Base-by-base conservation (phyloP, 768 basidiomycete genomes). In the Leccinum longicurvipes region DNA sequence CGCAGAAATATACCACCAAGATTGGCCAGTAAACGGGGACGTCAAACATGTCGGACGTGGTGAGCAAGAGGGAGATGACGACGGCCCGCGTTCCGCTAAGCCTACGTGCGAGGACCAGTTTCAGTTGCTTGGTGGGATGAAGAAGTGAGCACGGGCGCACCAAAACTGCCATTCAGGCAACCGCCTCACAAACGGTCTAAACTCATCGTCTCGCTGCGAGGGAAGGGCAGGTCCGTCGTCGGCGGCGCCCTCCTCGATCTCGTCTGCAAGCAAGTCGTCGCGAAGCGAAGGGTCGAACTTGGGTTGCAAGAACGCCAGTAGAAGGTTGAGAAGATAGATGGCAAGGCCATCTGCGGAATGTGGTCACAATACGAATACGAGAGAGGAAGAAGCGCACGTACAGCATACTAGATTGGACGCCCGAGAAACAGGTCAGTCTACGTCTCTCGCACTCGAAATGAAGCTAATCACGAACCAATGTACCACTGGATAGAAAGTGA, bases 11-110 rank as follows among this genome's bases (percentile, higher is more conserved):
- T 55, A 98, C 78, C 63, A 98, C 86, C 53, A 99, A 84, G 72
- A 99, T 98, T 8, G 97, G 97, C 95, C 97, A 98, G 76, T 97
- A 98, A 23, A 98, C 97, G 7, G 97, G 96, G 21, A 99, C 89
- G 70, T 98, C 95, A 63, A 97, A 96, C 32, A 87, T 75, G 46
- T 88, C 80, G 24, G 91, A 95, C 54, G 87, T 75, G 2, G 97
- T 91, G 70, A 88, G 88, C 52, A 87, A 73, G 41, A 96, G 65
- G 5, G 93, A 88, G 51, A 99, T 68, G 21, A 89, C n/a, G 24
- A 91, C 88, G 11, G 96, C 93, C 46, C 91, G 87, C 6, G 94
- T 98, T 1, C 93, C 79, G 5, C 93, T 91, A 44, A 98, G 80
- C 96, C 95, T 94, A 3, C 11, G 11, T 41, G 29, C 4, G 29